Base-by-base conservation (phyloP, 257 asterid species). In the Solanum etuberosum region DNA sequence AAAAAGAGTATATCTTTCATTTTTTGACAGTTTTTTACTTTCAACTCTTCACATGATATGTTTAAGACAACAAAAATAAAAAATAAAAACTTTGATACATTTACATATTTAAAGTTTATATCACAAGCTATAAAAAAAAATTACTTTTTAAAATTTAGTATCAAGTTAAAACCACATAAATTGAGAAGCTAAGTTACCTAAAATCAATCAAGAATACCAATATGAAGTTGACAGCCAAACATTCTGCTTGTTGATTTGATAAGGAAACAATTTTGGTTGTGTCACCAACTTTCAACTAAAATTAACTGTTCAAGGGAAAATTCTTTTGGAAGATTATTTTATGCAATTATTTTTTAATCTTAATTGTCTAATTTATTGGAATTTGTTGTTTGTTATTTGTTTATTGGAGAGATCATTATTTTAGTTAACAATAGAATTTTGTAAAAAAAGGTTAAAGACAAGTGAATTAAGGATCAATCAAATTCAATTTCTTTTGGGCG, bases 391-490 rank as follows among this genome's bases (percentile, higher is more conserved):
- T 63, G 34, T 63, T 25, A 23, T 23, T 57, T 20, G 2, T 57
- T 63, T 63, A 0, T 23, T 2, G 16, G 16, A 46, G 0, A 25
- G 25, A 63, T 0, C 0, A 0, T 12, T 25, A 63, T 63, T 63
- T 11, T 63, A 25, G 9, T 25, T 25, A 25, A 25, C 7, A 5
- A 25, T 63, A 63, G 34, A 63, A 63, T 23, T 23, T 61, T 61
- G 70, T 61, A n/a, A 61, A 23, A 3, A 23, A 8, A 20, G 29
- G 14, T 59, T 23, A 59, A 59, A 18, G 63, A 54, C 10, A 18
- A 54, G 25, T 3, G 63, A 54, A 54, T 6, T 54, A 54, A 54
- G 61, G 61, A 51, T 51, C 2, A 16, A 51, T 51, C 61, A 51
- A 51, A 18, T 51, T 16, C 61, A 51, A 3, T 51, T 51, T 51